Conservation (phyloP, 805 yeast genomes). For the Kodamaea sagamina region DNA sequence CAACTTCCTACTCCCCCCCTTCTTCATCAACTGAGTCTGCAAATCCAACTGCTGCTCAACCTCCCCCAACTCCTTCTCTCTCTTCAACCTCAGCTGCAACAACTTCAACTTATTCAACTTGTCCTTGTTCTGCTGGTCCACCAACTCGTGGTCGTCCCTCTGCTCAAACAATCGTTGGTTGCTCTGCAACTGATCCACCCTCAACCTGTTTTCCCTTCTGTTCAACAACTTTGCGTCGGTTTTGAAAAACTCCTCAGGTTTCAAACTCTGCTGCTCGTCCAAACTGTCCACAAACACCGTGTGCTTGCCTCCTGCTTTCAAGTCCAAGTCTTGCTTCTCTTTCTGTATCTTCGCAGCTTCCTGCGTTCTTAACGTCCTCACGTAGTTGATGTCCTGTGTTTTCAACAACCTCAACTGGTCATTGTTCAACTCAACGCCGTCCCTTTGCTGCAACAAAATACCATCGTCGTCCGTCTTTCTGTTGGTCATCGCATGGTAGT, state of each 20-base stretch:
- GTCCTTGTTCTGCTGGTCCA: constrained; percentile 46
- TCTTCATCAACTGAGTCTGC: constrained; percentile 87
- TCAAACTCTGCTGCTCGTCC: constrained; percentile 56
- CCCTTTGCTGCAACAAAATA: constrained; percentile 64
- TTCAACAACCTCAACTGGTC: constrained; percentile 83
- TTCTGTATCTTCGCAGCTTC: constrained; percentile 68
- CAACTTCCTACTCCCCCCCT: constrained; percentile 81
- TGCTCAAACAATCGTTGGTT: constrained; percentile 31
- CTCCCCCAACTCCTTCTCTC: constrained; percentile 65
- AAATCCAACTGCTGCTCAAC: constrained; percentile 73
- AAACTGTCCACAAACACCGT: constrained; percentile 79
- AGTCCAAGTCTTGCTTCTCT: constrained; percentile 49
- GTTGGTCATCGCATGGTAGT: constrained; percentile 88
- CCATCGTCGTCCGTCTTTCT: constrained; percentile 71
- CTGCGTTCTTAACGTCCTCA: constrained; percentile 71
- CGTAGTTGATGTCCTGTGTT: constrained; percentile 87
- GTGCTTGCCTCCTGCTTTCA: constrained; percentile 69
- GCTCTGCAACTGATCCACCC: constrained; percentile 57
- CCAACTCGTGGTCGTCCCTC: constrained; percentile 28
- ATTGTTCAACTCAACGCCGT: constrained; percentile 56
- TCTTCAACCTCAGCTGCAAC: constrained; percentile 64
- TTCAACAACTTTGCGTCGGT: constrained; percentile 66
- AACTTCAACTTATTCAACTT: constrained; percentile 62
- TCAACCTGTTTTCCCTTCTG: constrained; percentile 72
- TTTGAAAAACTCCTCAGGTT: constrained; percentile 64